A percentile compares a stretch with the other conserved stretches of the same genome.
Evolutionary conservation across 2,329 filamentous ascomycete genomes (phyloP).

Genomic region (Fusarium fracticaudum): DNA sequence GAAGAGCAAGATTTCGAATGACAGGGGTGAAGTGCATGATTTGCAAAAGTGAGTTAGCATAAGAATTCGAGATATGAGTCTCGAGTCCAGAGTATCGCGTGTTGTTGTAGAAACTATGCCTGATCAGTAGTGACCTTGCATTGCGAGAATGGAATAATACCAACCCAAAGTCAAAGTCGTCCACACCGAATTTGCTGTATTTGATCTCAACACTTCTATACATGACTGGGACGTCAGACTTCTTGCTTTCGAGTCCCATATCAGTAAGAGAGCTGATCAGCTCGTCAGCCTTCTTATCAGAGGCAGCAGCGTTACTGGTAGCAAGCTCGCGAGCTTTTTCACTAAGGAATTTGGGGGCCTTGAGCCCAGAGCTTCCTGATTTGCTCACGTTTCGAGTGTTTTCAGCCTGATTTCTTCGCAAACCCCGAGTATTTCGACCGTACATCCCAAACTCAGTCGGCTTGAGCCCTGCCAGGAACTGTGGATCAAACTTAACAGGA

Average conservation of each 20-base stretch:
- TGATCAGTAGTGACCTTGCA: constrained; percentile 36
- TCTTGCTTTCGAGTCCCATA: constrained; percentile 75
- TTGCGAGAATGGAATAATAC: constrained; percentile 42
- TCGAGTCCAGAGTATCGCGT: constrained; percentile 92
- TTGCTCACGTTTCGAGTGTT: constrained; percentile 74
- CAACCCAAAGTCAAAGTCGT: constrained; percentile 96
- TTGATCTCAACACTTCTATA: constrained; percentile 98
- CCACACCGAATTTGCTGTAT: constrained; percentile 98
- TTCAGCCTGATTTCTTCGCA: constrained; percentile 83
- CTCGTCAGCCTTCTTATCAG: constrained; percentile 62
- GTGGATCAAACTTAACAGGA: constrained; percentile 76
- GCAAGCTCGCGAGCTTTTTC: constrained; percentile 83
- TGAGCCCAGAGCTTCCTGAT: constrained; percentile 67
- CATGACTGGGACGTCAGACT: constrained; percentile 84
- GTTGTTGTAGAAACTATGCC: constrained; percentile 86
- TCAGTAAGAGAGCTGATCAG: constrained; percentile 73
- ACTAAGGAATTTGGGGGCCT: constrained; percentile 90
- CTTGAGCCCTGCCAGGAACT: constrained; percentile 74
- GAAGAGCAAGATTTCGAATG: constrained; percentile 85
- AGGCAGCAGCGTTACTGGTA: constrained; percentile 54
- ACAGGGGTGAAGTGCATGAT: constrained; percentile 90
- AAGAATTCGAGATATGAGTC: constrained; percentile 96
- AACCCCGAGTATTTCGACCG: constrained; percentile 78
- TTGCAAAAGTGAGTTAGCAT: constrained; percentile 91
- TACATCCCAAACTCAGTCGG: constrained; percentile 80